Base-by-base conservation (phyloP, 257 asterid genomes). In the Sherardia arvensis region DNA sequence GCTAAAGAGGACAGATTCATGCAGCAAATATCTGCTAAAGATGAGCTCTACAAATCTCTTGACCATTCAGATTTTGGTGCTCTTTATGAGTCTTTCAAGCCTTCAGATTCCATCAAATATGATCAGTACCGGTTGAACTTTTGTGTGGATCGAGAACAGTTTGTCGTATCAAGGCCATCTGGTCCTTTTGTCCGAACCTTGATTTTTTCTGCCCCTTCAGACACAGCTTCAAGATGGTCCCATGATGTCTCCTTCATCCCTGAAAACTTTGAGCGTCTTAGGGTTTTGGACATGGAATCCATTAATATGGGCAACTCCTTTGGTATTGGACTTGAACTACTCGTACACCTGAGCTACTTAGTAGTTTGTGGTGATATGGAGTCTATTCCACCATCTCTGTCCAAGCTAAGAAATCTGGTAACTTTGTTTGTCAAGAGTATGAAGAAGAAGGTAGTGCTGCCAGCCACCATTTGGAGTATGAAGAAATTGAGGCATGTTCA, bases 401-500 rank as follows among this genome's bases (percentile, higher is more conserved):
- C 49, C 51, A 53, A 62, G 1, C 54, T 69, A 8, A 1, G 40
- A 40, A 62, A 54, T 27, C 56, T 69, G 0, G 64, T 62, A 55
- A 62, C 63, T 1, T 18, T 69, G 26, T 7, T 56, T 22, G 25
- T 69, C 9, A 23, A 26, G 21, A 51, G 57, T 20, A 32, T 22
- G 0, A 38, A 32, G 0, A 14, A n/a, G 4, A 36, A 32, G 22
- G 64, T 69, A 3, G 23, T 18, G 26, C 11, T 71, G 14, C 75
- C 75, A 0, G 9, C 43, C 1, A 51, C 68, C 8, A 56, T 64
- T 14, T 57, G 38, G 66, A 26, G 22, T n/a, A 71, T 71, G 69
- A 28, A 8, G 25, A 71, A 38, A 1, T 32, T 70, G 32, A 51
- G 74, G 65, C 65, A 70, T 56, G 12, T 70, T 38, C 53, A 29